Evolutionary conservation across 2,329 filamentous ascomycete genomes (phyloP), one percentile per base, ranked within the genome.

Genomic region (Cercospora sojina): DNA sequence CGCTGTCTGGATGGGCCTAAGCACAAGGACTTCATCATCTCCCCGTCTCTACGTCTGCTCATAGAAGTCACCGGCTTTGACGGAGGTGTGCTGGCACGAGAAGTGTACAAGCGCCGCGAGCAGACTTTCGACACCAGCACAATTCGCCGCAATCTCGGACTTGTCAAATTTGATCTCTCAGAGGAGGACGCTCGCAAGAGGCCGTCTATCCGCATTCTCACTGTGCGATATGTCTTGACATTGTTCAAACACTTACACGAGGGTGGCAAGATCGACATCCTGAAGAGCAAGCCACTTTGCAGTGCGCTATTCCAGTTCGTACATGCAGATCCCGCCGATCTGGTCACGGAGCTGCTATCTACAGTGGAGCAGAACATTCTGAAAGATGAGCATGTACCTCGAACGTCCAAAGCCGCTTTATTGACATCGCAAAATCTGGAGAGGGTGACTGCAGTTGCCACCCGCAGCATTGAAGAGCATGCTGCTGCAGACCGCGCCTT

Each of bases 1-100:
- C 88, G 89, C 67, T 92, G 92, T 67, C 80, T 98, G 18, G 90
- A 91, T 3, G 88, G 91, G 0, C 89, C 91, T 25, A 93, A 92
- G 78, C 85, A 88, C 57, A 97, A 96, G 75, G 92, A 93, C 43
- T 92, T 91, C 78, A 83, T 98, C 66, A 93, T 97, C 67, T 95
- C 92, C 2, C 94, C 95, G 0, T 93, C 91, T 25, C 81, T 99
- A 66, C 88, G 94, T 64, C 81, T 99, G 60, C 84, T 99, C 67
- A 91, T 90, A 60, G 94, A 99, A 79, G 85, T 93, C n/a, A 87
- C 92, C 16, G 88, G 85, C 63, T 90, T 97, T 70, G 93, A 98
- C 78, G 93, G 93, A 16, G 96, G 95, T 13, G 86, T 88, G 49
- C 84, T 93, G 64, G 92, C 93, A 29, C 89, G 87, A 71, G 85